Conservation (phyloP, 805 yeast species). For the Zygosaccharomyces bisporus region DNA sequence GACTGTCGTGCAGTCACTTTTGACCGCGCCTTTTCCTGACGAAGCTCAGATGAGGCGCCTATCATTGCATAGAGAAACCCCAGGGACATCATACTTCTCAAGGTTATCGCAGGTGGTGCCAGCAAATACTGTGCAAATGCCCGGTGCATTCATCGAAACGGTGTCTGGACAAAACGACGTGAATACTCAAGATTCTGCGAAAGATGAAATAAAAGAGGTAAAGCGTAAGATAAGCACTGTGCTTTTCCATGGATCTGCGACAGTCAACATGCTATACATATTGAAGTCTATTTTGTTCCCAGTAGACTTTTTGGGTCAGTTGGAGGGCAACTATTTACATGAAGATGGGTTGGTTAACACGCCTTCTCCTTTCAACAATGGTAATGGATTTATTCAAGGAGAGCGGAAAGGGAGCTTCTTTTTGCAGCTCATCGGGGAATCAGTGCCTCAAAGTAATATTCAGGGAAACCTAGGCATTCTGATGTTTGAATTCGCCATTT, state of each 20-base stretch:
- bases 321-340: constrained; percentile 24
- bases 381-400: constrained; percentile 28
- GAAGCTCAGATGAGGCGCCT: constrained; percentile 26
- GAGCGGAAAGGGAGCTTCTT: constrained; percentile 38
- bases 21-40: constrained; percentile 43
- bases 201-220: constrained; percentile 12
- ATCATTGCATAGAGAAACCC: constrained; percentile 16
- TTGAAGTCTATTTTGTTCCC: constrained; percentile 26
- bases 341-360: constrained; percentile 29
- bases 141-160: constrained; percentile 23
- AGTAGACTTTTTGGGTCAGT: constrained; percentile 37
- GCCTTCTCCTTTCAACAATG: constrained; percentile 31
- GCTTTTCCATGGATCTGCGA: constrained; percentile 27
- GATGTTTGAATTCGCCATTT: constrained; percentile 27
- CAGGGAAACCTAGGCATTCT: constrained; percentile 34
- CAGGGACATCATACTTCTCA: constrained; percentile 9
- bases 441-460: constrained; percentile 33
- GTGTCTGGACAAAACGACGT: not conserved
- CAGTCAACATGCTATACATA: constrained; percentile 24
- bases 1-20: constrained; percentile 37
- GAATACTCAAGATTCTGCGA: not conserved
- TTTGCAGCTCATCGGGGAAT: constrained; percentile 48
- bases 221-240: constrained; percentile 24
- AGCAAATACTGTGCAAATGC: constrained; percentile 15
- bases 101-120: constrained; percentile 10